Evolutionary conservation across 148 eudicot genomes (phyloP).

Genomic region (Diospyros lotus): DNA sequence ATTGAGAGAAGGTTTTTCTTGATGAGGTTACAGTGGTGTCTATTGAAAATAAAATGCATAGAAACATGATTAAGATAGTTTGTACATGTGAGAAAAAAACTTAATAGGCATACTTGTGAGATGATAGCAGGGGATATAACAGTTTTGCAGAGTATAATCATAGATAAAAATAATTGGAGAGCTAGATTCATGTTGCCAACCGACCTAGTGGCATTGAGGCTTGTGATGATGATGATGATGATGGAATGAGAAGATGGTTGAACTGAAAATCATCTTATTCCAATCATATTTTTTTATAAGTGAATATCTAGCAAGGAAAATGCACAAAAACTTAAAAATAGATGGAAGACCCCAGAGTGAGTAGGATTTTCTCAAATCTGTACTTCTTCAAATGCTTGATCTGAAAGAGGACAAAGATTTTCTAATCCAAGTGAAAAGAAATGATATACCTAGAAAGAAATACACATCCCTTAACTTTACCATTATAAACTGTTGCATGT

Average conservation of each 20-base stretch:
- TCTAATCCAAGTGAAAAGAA: not conserved
- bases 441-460: not conserved
- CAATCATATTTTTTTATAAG: not conserved
- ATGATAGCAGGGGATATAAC: no score
- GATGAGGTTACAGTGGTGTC: no score
- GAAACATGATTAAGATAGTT: no score
- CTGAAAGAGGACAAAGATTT: not conserved
- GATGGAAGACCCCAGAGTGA: not conserved
- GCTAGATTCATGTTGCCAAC: no score
- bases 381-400: not conserved
- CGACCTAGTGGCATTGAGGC: no score
- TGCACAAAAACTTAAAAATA: not conserved
- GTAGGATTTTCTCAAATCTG: not conserved
- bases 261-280: not conserved
- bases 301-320: not conserved
- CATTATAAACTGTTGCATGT: not conserved
- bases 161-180: no score
- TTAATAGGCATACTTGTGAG: no score
- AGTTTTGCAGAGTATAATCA: no score
- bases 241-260: not conserved
- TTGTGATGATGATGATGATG: no score
- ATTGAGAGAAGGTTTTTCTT: no score
- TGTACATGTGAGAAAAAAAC: no score
- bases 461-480: not conserved
- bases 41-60: no score